phyloP scores from a whole-genome alignment of 2,329 filamentous ascomycete species.

The Colletotrichum tropicale region DNA sequence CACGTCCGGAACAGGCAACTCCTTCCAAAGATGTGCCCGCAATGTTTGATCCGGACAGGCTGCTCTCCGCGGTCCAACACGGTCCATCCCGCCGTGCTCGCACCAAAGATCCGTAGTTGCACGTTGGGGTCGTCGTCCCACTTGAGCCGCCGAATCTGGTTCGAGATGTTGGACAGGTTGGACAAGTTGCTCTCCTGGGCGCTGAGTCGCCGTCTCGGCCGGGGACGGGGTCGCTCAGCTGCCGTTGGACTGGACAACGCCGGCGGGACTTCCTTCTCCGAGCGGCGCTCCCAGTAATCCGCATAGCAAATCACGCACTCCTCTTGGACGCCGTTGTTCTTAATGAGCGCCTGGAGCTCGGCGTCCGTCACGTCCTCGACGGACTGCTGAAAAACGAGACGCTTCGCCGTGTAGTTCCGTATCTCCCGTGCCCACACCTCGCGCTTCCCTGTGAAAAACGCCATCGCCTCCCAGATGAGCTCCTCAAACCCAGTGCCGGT shows the following conservation, averaged over 20 bases:
- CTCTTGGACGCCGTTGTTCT: not conserved
- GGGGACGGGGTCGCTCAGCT: not conserved
- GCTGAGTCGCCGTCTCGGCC: not conserved
- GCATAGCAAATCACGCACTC: not conserved
- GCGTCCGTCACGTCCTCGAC: not conserved
- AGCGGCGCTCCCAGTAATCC: not conserved
- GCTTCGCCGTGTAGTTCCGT: not conserved
- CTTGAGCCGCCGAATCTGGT: not conserved
- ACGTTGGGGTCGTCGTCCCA: not conserved
- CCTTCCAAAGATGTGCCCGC: constrained; percentile 1
- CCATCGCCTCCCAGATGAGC: not conserved
- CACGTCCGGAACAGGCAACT: constrained; percentile 3
- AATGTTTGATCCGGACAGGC: not conserved
- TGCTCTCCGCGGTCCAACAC: not conserved
- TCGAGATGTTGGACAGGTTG: not conserved
- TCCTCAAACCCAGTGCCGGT: not conserved
- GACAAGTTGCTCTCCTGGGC: not conserved
- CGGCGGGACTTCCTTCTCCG: not conserved
- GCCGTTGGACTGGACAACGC: not conserved
- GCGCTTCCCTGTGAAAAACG: not conserved
- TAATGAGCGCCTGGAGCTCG: not conserved
- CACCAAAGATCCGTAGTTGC: not conserved
- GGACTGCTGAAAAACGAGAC: not conserved
- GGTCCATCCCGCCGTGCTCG: not conserved
- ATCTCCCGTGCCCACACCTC: not conserved